phyloP scores from a whole-genome alignment of 768 basidiomycete species.

The Cyclocybe cylindracea region DNA sequence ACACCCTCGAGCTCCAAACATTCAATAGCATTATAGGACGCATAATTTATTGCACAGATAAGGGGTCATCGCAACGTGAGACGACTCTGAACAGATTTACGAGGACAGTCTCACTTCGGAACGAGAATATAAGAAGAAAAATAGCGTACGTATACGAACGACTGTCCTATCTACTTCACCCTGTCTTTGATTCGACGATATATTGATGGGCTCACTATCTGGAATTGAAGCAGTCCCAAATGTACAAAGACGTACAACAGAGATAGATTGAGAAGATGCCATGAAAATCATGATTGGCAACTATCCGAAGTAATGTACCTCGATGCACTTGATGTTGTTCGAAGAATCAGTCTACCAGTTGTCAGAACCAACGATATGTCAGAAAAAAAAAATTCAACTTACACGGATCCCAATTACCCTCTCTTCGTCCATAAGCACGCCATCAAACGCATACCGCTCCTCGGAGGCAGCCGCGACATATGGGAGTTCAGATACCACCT shows the following conservation, averaged over 20 bases:
- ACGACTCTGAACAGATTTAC: too few relatives aligned
- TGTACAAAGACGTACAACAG: too few relatives aligned
- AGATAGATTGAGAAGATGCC: too few relatives aligned
- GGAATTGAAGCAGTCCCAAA: too few relatives aligned
- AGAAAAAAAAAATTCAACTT: constrained; percentile 1
- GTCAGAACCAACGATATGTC: neutral
- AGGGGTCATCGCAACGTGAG: too few relatives aligned
- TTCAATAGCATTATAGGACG: too few relatives aligned
- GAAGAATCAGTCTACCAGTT: constrained; percentile 9
- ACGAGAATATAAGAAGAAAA: neutral
- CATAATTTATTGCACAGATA: too few relatives aligned
- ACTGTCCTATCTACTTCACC: constrained; percentile 6
- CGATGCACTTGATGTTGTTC: constrained; percentile 11
- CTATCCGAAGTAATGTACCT: constrained; percentile 19
- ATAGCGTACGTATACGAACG: neutral
- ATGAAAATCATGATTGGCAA: too few relatives aligned
- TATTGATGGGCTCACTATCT: neutral
- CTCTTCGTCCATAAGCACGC: constrained; percentile 39
- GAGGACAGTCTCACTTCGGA: too few relatives aligned
- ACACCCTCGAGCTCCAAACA: too few relatives aligned
- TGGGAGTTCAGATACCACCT: constrained; percentile 20
- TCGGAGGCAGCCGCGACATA: constrained; percentile 16
- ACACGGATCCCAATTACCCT: constrained; percentile 35
- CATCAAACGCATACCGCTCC: constrained; percentile 20
- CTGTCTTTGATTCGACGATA: constrained; percentile 13